A percentile compares a stretch with the other conserved stretches of the same genome.
phyloP scores from a whole-genome alignment of 2,329 filamentous ascomycete genomes.

The Colletotrichum truncatum region DNA sequence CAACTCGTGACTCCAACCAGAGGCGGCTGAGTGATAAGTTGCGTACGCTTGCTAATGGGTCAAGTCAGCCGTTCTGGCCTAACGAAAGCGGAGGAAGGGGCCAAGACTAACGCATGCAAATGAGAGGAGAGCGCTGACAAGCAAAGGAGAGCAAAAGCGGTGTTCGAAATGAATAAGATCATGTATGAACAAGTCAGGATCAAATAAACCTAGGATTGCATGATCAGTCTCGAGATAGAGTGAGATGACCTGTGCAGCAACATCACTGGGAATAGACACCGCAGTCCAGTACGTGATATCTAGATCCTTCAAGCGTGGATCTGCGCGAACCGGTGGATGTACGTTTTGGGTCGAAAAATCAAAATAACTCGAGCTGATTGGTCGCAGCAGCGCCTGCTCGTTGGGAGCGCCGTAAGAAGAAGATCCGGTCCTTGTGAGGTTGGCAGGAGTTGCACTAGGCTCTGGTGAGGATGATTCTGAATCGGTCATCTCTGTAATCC shows the following conservation, averaged over 20 bases:
- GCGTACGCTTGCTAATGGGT: constrained; percentile 22
- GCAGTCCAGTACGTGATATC: constrained; percentile 45
- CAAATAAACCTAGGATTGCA: constrained; percentile 47
- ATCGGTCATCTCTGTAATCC: neutral
- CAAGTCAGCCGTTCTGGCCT: neutral
- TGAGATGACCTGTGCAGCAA: constrained; percentile 43
- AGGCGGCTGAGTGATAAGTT: constrained; percentile 11
- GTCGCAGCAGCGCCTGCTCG: neutral
- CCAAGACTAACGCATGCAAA: constrained; percentile 42
- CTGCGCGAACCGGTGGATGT: constrained; percentile 30
- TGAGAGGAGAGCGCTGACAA: constrained; percentile 46
- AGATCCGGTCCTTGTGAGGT: neutral
- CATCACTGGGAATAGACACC: constrained; percentile 39
- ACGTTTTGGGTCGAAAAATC: constrained; percentile 30
- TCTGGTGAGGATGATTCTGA: neutral
- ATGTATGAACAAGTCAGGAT: constrained; percentile 42
- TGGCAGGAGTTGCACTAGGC: neutral
- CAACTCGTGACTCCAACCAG: constrained; percentile 21
- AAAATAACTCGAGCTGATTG: constrained; percentile 30
- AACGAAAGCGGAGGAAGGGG: neutral
- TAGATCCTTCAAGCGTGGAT: constrained; percentile 38
- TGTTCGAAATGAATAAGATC: constrained; percentile 38
- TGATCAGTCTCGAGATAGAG: constrained; percentile 49
- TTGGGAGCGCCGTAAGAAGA: neutral
- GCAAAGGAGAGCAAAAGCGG: constrained; percentile 43